Evolutionary conservation across 2,329 filamentous ascomycete genomes (phyloP), one percentile per base, ranked within the genome.

Genomic region (Fusarium multiceps): DNA sequence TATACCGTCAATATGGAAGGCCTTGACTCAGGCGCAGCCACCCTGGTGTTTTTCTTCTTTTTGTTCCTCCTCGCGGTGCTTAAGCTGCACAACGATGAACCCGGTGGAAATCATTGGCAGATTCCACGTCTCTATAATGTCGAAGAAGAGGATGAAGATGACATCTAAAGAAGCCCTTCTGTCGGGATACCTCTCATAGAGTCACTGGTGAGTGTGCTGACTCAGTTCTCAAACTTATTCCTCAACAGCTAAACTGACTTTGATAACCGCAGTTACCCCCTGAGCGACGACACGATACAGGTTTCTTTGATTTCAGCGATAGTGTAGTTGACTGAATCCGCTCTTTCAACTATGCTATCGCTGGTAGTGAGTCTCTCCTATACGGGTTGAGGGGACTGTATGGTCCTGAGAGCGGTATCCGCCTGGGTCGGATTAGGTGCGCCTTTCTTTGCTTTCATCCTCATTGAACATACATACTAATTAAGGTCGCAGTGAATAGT

Each of bases 401-500:
- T 37, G 10, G 34, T 37, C 18, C 34, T n/a, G 18, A 37, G 34
- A 37, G 34, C 34, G 34, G 16, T 37, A 37, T n/a, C 18, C 34
- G 34, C 9, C 34, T 12, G 9, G 34, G 18, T 5, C 34, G 34
- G 10, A n/a, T 12, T 11, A 37, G 34, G 34, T 37, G 18, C 34
- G 10, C 18, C 1, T 37, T n/a, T 12, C 34, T 37, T 37, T 37
- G 1, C 16, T 37, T 37, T n/a, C 34, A 37, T 37, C 34, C 34
- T 37, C 10, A n/a, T 37, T 3, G 9, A n/a, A n/a, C 5, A n/a
- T 11, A 11, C 10, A 10, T 37, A 4, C 34, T 37, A n/a, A 37
- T 18, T 7, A 2, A 7, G 4, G 0, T 11, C 10, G n/a, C 18
- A 37, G 18, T 10, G 18, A 3, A 37, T n/a, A 37, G 9, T 11